A percentile compares a stretch with the other conserved stretches of the same genome.
phyloP scores from a whole-genome alignment of 768 basidiomycete genomes.

The Naematelia encephala region DNA sequence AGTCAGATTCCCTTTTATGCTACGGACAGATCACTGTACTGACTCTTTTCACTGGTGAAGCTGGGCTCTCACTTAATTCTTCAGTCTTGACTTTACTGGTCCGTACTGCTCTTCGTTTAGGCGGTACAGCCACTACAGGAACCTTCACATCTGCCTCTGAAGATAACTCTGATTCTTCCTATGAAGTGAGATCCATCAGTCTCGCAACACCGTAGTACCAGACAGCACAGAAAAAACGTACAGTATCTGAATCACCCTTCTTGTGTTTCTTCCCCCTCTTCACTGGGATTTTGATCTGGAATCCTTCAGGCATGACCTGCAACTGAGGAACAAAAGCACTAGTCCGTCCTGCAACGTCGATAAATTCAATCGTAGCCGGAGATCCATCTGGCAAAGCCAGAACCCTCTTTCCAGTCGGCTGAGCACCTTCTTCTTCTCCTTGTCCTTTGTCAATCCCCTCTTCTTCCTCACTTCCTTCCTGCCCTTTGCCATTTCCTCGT shows the following conservation, averaged over 20 bases:
- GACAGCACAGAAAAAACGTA: not conserved
- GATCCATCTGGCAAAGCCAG: constrained; percentile 62
- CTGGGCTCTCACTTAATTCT: too few species aligned
- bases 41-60: not conserved
- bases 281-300: constrained; percentile 44
- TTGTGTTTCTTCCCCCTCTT: constrained; percentile 32
- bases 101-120: not conserved
- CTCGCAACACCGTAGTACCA: too few species aligned
- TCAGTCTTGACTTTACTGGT: not conserved
- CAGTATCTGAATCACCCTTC: not conserved
- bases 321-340: constrained; percentile 68
- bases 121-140: not conserved
- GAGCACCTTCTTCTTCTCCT: constrained; percentile 22
- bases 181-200: not conserved
- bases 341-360: constrained; percentile 72
- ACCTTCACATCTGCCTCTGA: not conserved
- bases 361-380: constrained; percentile 69
- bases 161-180: not conserved
- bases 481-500: constrained; percentile 5
- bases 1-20: not conserved
- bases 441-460: constrained; percentile 31
- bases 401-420: not conserved
- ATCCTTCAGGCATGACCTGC: constrained; percentile 54
- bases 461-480: constrained; percentile 16
- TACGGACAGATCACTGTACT: not conserved